These are phyloP conservation scores for Clavispora asparagi DNA, from an alignment of 805 yeast genomes.

Conservation along the genomic window DNA sequence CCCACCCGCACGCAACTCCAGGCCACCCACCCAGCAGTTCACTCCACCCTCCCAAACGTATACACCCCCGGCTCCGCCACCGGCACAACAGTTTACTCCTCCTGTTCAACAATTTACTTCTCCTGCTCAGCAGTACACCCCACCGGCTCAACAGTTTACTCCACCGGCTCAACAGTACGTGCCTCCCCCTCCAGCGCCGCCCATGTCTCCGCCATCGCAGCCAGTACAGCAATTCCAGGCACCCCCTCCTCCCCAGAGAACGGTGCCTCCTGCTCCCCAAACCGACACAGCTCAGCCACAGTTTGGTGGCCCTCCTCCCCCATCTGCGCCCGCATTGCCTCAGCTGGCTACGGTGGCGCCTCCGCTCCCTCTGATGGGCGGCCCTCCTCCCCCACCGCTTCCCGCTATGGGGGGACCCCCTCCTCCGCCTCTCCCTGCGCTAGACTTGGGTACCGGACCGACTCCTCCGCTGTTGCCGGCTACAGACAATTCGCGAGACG, in stretches of 20 bases:
- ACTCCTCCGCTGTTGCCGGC: slow-evolving; percentile 18
- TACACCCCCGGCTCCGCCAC: slow-evolving; percentile 3
- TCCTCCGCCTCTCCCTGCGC: slow-evolving; percentile 17
- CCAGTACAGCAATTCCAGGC: slow-evolving; percentile 12
- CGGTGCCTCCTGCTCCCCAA: slow-evolving; percentile 11
- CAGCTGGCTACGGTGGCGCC: slow-evolving; percentile 26
- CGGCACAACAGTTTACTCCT: neutral
- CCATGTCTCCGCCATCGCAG: slow-evolving; percentile 4
- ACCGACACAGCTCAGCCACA: neutral
- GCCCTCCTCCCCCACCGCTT: slow-evolving; percentile 12
- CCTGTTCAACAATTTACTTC: slow-evolving; percentile 4
- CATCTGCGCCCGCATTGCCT: slow-evolving; percentile 13
- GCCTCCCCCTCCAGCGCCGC: neutral
- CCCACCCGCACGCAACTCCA: neutral
- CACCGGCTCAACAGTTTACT: slow-evolving; percentile 6
- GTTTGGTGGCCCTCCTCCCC: slow-evolving; percentile 8
- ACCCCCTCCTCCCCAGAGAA: slow-evolving; percentile 6
- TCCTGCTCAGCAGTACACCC: neutral
- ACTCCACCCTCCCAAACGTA: too few species aligned
- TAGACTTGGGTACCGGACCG: neutral
- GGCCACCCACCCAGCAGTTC: slow-evolving; percentile 2
- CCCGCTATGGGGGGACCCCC: slow-evolving; percentile 15
- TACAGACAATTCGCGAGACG: slow-evolving; percentile 65
- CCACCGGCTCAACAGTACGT: slow-evolving; percentile 5
- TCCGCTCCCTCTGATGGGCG: neutral